Base-by-base conservation (phyloP, 306 rosid species). In the Vicia sativa region DNA sequence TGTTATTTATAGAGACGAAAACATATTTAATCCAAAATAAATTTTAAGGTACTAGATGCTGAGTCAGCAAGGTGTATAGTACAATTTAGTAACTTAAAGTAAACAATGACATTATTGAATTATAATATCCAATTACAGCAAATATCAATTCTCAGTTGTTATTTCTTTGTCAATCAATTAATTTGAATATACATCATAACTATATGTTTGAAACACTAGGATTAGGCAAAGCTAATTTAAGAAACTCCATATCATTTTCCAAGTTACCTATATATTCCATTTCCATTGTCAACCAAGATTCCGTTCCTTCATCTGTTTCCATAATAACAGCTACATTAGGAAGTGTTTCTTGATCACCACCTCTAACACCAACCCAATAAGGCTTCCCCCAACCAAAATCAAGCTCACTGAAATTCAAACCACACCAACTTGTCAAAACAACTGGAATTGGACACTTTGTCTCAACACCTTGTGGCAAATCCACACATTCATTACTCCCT, bases 351-450 rank as follows among this genome's bases (percentile, higher is more conserved):
- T 79, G 79, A 34, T 72, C 74, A 59, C 78, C 81, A 3, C 87
- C 92, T 75, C 69, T 73, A 11, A 57, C 54, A 5, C 83, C 85
- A 49, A 48, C 57, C 89, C 89, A 84, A 49, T 61, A 45, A 5
- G 87, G 85, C 73, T 35, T 79, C 4, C 91, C 92, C 81, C 73
- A 77, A 13, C 92, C 86, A 65, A 87, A 87, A 60, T 84, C 86
- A 2, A 78, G 3, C 11, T 78, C 72, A 16, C 35, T 16, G n/a
- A 84, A 80, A 59, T 76, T 45, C 46, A 82, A 41, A 21, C 73
- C 58, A 3, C 73, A 44, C 86, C 89, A 87, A 25, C 81, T 78
- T 7, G 89, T 75, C 52, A 82, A 75, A 15, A 72, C 68, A 21
- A 72, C 9, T 13, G 68, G 45, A 9, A 72, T 56, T 0, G 73